Evolutionary conservation across 192 early-diverging fungal species (phyloP), one percentile per base, ranked within the genome.

Genomic region (Gonapodya prolifera): DNA sequence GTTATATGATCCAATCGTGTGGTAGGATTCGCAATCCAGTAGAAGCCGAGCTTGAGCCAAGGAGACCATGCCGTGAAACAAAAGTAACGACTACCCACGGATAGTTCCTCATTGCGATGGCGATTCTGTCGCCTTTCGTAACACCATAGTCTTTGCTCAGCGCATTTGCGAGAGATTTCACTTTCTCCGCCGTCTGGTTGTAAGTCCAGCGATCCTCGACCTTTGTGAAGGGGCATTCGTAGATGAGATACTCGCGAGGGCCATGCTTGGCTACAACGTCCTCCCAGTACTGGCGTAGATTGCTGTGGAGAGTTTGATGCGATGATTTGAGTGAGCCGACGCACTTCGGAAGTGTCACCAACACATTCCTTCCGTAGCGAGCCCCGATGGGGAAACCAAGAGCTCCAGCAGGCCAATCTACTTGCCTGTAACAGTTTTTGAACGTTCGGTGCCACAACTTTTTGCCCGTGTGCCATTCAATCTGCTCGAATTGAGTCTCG

Each of bases 71-170:
- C 71, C 2, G 31, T 16, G 28, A 32, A 18, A 13, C 2, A 30
- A 30, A 16, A 8, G 8, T 2, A 29, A 18, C 71, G 8, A 32
- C 8, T 8, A 80, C 80, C 77, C 75, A 69, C 0, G 80, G 80
- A 29, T 35, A 80, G 70, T 80, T 80, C 32, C 77, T n/a, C 80
- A 78, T 75, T 30, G 69, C 70, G 16, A 80, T 34, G 18, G 70
- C 80, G 33, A 80, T 71, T 8, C 80, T 61, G 73, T 75, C 80
- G 28, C 80, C 80, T 76, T 79, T 79, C 76, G n/a, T 34, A 45
- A 69, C 31, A 23, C 76, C 75, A 29, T 78, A 61, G 16, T 36
- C 29, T 2, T 17, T 28, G 70, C 71, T 73, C 18, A 80, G 32
- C 8, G 77, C 80, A 1, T 78, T 71, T 30, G 80, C 80, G 2